phyloP scores from a whole-genome alignment of 345 rosid genomes.

The Nephelium lappaceum region DNA sequence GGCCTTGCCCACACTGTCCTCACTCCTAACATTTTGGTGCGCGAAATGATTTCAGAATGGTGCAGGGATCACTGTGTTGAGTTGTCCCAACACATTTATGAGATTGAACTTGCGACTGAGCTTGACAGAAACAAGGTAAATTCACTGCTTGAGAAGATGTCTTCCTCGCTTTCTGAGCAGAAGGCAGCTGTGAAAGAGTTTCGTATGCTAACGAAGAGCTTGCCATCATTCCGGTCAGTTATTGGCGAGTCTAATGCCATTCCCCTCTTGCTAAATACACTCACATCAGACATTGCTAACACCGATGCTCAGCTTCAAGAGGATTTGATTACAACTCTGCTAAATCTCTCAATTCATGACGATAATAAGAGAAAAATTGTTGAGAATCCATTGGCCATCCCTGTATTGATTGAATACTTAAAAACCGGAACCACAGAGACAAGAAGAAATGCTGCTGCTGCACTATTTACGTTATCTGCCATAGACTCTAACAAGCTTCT shows the following conservation, averaged over 20 bases:
- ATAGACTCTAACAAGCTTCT: constrained; percentile 34
- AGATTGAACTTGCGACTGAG: constrained; percentile 22
- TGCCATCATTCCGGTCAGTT: constrained; percentile 40
- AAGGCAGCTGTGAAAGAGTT: constrained; percentile 55
- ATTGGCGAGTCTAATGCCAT: constrained; percentile 41
- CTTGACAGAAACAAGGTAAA: constrained; percentile 28
- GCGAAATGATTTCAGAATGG: constrained; percentile 56
- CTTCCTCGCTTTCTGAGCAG: constrained; percentile 46
- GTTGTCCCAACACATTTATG: constrained; percentile 28
- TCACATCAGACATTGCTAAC: constrained; percentile 22
- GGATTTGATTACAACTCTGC: constrained; percentile 45
- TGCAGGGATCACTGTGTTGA: constrained; percentile 37
- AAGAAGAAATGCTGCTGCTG: constrained; percentile 58
- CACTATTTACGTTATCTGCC: constrained; percentile 47
- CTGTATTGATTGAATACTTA: constrained; percentile 46
- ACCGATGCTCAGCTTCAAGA: constrained; percentile 45
- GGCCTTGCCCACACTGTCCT: constrained; percentile 43
- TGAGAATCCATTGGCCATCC: constrained; percentile 42
- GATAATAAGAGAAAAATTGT: constrained; percentile 40
- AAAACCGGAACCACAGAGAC: constrained; percentile 41
- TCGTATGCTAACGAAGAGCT: constrained; percentile 45
- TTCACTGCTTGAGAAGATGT: constrained; percentile 49
- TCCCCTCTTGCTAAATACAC: constrained; percentile 43
- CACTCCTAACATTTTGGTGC: constrained; percentile 47
- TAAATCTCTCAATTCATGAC: constrained; percentile 50